These are phyloP conservation scores for Fraxinus albicans DNA, from an alignment of 305 asterid species.

Conservation along the genomic window DNA sequence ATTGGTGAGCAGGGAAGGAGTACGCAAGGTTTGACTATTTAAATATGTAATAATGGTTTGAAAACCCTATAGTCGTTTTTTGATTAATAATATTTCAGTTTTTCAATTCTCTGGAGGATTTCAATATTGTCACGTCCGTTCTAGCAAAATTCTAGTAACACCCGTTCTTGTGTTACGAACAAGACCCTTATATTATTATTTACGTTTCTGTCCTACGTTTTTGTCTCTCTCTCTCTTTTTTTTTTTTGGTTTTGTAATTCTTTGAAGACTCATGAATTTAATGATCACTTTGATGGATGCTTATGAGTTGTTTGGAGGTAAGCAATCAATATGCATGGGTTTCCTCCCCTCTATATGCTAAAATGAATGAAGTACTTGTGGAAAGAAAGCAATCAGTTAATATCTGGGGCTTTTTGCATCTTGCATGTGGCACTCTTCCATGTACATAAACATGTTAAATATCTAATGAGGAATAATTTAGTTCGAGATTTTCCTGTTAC, in stretches of 20 bases:
- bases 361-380: not conserved
- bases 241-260: not conserved
- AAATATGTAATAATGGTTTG: not conserved
- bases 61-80: not conserved
- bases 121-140: not conserved
- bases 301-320: not conserved
- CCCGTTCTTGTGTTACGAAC: not conserved
- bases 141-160: not conserved
- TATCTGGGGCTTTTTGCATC: not conserved
- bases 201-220: not conserved
- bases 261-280: not conserved
- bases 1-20: no score
- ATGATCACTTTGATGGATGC: slow-evolving; percentile 1
- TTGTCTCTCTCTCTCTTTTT: not conserved
- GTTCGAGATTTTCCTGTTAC: not conserved
- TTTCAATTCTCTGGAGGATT: not conserved
- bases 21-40: not conserved
- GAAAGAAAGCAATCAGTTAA: not conserved
- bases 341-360: not conserved
- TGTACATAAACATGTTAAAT: not conserved
- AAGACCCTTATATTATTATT: not conserved
- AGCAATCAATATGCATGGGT: not conserved
- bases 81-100: not conserved
- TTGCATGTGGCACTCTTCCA: not conserved
- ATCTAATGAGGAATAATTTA: not conserved